These are phyloP conservation scores for Cutaneotrichosporon sp. DNA, from an alignment of 1,284 basidiomycete species.

Conservation along the genomic window DNA sequence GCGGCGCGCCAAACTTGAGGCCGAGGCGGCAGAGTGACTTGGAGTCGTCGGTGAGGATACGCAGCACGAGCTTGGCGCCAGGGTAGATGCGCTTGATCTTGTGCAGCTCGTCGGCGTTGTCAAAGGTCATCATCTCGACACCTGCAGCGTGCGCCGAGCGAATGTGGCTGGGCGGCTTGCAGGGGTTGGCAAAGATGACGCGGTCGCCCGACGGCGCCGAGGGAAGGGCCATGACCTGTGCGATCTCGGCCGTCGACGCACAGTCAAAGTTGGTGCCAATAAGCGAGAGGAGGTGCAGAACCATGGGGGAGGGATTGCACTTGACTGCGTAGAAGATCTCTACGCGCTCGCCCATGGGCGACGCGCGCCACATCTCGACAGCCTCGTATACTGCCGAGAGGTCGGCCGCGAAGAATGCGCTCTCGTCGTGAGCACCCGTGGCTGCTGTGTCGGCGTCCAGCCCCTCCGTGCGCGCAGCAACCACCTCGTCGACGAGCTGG, in stretches of 20 bases:
- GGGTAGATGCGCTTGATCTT: constrained; percentile 85
- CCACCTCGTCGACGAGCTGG: constrained; percentile 29
- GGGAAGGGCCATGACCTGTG: constrained; percentile 69
- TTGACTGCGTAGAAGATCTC: constrained; percentile 95
- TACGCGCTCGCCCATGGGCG: constrained; percentile 66
- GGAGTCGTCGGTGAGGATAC: constrained; percentile 95
- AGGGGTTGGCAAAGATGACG: constrained; percentile 98
- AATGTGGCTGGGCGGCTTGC: constrained; percentile 93
- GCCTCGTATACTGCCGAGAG: constrained; percentile 82
- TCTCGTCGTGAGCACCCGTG: constrained; percentile 54
- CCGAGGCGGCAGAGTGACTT: constrained; percentile 90
- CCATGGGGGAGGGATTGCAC: constrained; percentile 94
- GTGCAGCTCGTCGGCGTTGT: constrained; percentile 95
- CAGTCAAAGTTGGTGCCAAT: constrained; percentile 95
- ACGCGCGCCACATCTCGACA: constrained; percentile 74
- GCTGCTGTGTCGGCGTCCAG: constrained; percentile 3
- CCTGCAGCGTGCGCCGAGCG: constrained; percentile 71
- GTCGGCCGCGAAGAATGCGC: constrained; percentile 94
- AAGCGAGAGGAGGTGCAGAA: constrained; percentile 81
- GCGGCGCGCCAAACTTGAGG: constrained; percentile 93
- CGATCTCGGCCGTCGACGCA: constrained; percentile 94
- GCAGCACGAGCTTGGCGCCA: constrained; percentile 77
- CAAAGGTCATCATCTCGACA: constrained; percentile 94
- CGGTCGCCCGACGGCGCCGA: constrained; percentile 52
- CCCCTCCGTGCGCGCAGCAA: constrained; percentile 23